These are phyloP conservation scores for Fusarium bactridioides DNA, from an alignment of 2,329 filamentous ascomycete genomes.

Conservation along the genomic window DNA sequence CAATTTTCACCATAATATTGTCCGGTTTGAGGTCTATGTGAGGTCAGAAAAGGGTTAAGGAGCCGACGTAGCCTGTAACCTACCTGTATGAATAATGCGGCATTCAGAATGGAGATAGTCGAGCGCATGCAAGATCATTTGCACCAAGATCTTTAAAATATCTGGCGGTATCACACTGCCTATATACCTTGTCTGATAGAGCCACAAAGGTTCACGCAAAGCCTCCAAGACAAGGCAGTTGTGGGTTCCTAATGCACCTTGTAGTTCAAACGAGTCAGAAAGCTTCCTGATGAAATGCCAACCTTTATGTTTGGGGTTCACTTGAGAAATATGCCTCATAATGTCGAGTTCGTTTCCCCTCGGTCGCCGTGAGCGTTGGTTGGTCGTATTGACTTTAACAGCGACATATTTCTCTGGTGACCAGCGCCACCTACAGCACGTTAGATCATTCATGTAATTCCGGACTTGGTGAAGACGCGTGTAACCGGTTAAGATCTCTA, in stretches of 20 bases:
- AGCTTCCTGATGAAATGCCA: conserved; percentile 35
- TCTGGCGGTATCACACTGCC: conserved; percentile 28
- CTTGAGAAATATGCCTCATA: conserved; percentile 21
- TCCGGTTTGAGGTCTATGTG: conserved; percentile 30
- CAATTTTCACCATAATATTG: conserved; percentile 35
- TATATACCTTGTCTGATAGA: conserved; percentile 32
- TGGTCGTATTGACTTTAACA: conserved; percentile 28
- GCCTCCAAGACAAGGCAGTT: conserved; percentile 31
- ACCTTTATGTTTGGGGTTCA: conserved; percentile 21
- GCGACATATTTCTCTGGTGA: conserved; percentile 33
- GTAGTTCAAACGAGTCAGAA: conserved; percentile 25
- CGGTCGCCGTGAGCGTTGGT: not conserved
- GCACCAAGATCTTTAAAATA: conserved; percentile 34
- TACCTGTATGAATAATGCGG: conserved; percentile 35
- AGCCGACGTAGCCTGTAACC: not conserved
- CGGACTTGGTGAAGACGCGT: not conserved
- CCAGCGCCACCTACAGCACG: conserved; percentile 30
- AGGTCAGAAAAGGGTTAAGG: not conserved
- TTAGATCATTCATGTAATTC: not conserved
- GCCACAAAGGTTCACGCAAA: conserved; percentile 38
- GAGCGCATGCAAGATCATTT: conserved; percentile 35
- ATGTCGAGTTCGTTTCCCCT: conserved; percentile 25
- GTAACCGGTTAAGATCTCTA: conserved; percentile 25
- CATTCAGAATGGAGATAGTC: conserved; percentile 40
- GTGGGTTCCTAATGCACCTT: conserved; percentile 3